Percentiles rank a stretch among this genome's conserved stretches.
These are phyloP conservation scores for Cryphonectria radicalis DNA, from an alignment of 2,329 filamentous ascomycete species.

Conservation along the genomic window DNA sequence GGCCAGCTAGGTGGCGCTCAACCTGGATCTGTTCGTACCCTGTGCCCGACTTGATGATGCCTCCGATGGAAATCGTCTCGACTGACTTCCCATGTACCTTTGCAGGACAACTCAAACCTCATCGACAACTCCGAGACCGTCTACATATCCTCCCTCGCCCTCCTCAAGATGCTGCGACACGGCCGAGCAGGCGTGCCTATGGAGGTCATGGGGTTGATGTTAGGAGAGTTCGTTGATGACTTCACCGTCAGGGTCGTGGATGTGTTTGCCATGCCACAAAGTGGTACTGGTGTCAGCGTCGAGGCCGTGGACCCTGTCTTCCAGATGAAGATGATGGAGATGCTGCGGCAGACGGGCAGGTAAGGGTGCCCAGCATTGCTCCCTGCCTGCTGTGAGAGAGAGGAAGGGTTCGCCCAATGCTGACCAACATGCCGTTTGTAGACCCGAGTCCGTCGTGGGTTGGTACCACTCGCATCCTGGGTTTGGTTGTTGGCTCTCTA, in stretches of 20 bases:
- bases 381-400: not conserved
- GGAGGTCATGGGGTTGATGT: conserved; percentile 99
- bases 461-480: conserved; percentile 99
- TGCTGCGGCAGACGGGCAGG: conserved; percentile 96
- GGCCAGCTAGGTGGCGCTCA: conserved; percentile 68
- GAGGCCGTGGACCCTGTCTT: conserved; percentile 98
- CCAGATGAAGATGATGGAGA: conserved; percentile 99
- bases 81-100: conserved; percentile 28
- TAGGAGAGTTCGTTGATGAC: conserved; percentile 98
- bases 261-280: conserved; percentile 99
- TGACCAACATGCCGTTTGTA: conserved; percentile 41
- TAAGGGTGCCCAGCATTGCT: conserved; percentile 47
- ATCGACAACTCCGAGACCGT: conserved; percentile 99
- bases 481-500: conserved; percentile 98
- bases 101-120: conserved; percentile 82
- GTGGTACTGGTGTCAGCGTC: conserved; percentile 95
- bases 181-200: conserved; percentile 97
- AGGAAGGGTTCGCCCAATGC: not conserved
- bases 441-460: conserved; percentile 94
- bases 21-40: conserved; percentile 62
- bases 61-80: not conserved
- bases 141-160: conserved; percentile 95
- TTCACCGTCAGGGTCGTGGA: conserved; percentile 98
- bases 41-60: not conserved
- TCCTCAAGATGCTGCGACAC: conserved; percentile 98